A percentile compares a stretch with the other conserved stretches of the same genome.
phyloP scores from a whole-genome alignment of 202 grass and related monocot genomes.

The Zoysia matrella region DNA sequence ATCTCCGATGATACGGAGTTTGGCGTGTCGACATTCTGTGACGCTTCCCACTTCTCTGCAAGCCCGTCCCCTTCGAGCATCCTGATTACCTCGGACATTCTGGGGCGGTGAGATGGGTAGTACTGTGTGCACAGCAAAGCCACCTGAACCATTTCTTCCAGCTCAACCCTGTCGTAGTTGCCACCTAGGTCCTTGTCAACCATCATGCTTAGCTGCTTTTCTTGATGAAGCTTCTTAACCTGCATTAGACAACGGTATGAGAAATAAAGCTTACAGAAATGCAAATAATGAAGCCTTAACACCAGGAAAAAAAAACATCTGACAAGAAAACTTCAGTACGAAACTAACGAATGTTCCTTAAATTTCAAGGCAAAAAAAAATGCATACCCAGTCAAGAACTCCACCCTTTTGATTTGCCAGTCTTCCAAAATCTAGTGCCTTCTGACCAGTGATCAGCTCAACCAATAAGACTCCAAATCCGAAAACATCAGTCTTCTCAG shows the following conservation, averaged over 20 bases:
- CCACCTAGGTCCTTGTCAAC: slow-evolving; percentile 84
- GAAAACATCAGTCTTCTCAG: slow-evolving; percentile 98
- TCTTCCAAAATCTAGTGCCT: slow-evolving; percentile 92
- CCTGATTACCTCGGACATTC: slow-evolving; percentile 92
- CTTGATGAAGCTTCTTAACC: slow-evolving; percentile 96
- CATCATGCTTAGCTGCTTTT: slow-evolving; percentile 82
- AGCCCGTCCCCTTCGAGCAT: slow-evolving; percentile 97
- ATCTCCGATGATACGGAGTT: slow-evolving; percentile 72
- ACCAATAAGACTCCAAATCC: slow-evolving; percentile 92
- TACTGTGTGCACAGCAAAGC: slow-evolving; percentile 90
- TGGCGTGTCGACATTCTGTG: slow-evolving; percentile 57
- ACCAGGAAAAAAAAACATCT: background rate
- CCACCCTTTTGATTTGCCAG: slow-evolving; percentile 81
- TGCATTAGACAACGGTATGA: slow-evolving; percentile 32
- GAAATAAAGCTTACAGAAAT: background rate
- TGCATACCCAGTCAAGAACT: slow-evolving; percentile 82
- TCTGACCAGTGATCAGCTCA: slow-evolving; percentile 95
- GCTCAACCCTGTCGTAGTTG: slow-evolving; percentile 76
- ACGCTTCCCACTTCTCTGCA: slow-evolving; percentile 94
- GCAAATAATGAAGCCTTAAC: background rate
- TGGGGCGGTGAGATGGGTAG: slow-evolving; percentile 78
- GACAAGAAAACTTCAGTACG: slow-evolving; percentile 4
- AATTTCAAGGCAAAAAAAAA: background rate
- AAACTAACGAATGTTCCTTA: background rate
- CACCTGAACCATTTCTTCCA: slow-evolving; percentile 95